phyloP scores from a whole-genome alignment of 1,284 basidiomycete genomes.

The Rhodotorula sp. region DNA sequence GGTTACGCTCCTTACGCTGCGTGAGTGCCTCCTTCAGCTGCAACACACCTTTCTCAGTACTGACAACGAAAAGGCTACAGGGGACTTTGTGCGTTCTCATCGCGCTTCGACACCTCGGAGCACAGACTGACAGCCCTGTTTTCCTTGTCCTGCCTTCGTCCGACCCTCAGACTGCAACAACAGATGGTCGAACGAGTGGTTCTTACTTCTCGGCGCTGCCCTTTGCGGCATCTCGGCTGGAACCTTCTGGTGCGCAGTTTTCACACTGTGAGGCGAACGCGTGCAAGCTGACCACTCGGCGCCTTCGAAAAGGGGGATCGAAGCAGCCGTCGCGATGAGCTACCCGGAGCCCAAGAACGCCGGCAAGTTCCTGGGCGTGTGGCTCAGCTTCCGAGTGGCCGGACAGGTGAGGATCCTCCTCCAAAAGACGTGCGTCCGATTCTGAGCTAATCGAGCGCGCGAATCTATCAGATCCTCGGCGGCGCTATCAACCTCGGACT shows the following conservation, averaged over 20 bases:
- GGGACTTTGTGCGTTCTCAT: not conserved
- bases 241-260: conserved; percentile 14
- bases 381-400: conserved; percentile 41
- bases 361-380: conserved; percentile 49
- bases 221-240: conserved; percentile 46
- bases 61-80: not conserved
- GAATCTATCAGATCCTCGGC: conserved; percentile 7
- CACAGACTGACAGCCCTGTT: not conserved
- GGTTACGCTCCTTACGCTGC: conserved; percentile 44
- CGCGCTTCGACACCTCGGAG: not conserved
- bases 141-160: not conserved
- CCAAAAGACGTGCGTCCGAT: conserved; percentile 44
- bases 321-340: conserved; percentile 42
- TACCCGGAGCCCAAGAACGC: conserved; percentile 48
- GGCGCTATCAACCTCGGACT: conserved; percentile 44
- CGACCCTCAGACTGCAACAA: conserved; percentile 41
- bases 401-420: conserved; percentile 39
- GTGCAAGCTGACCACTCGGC: conserved; percentile 37
- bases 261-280: no score
- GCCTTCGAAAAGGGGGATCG: conserved; percentile 47
- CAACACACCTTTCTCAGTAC: not conserved
- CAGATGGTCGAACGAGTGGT: conserved; percentile 46
- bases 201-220: conserved; percentile 49
- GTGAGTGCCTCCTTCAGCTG: not conserved
- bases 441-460: not conserved